phyloP scores from a whole-genome alignment of 129 eudicot genomes.

The Scalesia atractyloides region DNA sequence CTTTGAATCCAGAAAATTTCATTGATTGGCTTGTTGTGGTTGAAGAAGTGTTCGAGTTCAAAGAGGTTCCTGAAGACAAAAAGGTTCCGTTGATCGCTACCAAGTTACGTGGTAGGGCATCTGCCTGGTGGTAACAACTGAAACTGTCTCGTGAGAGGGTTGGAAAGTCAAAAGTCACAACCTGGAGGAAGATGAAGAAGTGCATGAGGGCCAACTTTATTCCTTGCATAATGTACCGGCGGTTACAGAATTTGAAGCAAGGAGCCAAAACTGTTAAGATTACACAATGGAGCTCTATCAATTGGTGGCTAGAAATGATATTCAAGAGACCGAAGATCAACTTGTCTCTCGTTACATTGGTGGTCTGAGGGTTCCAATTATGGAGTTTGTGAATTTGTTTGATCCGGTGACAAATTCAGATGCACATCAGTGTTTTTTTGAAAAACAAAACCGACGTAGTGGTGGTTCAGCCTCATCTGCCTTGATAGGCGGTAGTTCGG shows the following conservation, averaged over 20 bases:
- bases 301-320: too few species aligned
- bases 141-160: background rate
- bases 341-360: too few species aligned
- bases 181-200: slow-evolving; percentile 4
- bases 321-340: too few species aligned
- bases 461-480: background rate
- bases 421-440: background rate
- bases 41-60: too few species aligned
- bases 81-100: too few species aligned
- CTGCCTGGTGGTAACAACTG: background rate
- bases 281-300: too few species aligned
- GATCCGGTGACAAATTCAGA: background rate
- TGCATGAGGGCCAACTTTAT: background rate
- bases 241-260: too few species aligned
- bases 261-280: too few species aligned
- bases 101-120: too few species aligned
- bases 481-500: background rate
- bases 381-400: background rate
- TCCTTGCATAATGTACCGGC: background rate
- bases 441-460: slow-evolving; percentile 2
- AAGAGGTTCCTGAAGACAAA: too few species aligned
- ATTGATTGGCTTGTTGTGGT: too few species aligned
- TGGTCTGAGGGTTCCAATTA: background rate
- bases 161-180: background rate
- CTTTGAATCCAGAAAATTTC: too few species aligned